A percentile compares a stretch with the other conserved stretches of the same genome.
These are phyloP conservation scores for Vachellia pachyceras DNA, from an alignment of 306 rosid genomes.

Conservation along the genomic window DNA sequence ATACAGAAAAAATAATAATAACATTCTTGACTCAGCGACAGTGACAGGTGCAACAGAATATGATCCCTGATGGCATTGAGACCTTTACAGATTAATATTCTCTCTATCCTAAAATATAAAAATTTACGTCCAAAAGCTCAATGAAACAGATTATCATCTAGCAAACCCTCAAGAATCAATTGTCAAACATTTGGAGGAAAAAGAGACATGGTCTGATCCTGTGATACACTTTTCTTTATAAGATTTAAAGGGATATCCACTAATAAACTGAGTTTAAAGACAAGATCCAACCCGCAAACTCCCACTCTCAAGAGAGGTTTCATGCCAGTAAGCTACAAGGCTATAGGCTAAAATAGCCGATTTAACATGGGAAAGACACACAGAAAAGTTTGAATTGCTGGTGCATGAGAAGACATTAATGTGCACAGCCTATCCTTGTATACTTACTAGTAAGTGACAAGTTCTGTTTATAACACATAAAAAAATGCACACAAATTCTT, in stretches of 20 bases:
- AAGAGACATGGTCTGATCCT: neutral
- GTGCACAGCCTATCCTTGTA: neutral
- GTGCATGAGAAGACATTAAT: conserved; percentile 5
- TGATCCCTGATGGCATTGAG: conserved; percentile 4
- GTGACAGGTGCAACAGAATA: conserved; percentile 7
- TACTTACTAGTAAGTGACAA: neutral
- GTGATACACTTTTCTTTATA: neutral
- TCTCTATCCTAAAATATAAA: conserved; percentile 5
- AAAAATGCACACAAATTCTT: neutral
- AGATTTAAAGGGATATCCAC: too few relatives aligned
- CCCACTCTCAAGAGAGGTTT: too few relatives aligned
- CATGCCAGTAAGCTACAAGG: too few relatives aligned
- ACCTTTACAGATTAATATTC: neutral
- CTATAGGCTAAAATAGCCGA: neutral
- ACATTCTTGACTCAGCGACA: conserved; percentile 9
- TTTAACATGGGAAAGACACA: neutral
- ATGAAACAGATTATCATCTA: neutral
- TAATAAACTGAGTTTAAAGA: too few relatives aligned
- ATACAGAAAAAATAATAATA: neutral
- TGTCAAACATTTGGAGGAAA: neutral
- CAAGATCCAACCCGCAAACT: too few relatives aligned
- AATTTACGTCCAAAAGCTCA: neutral
- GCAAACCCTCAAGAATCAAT: conserved; percentile 7
- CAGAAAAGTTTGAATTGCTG: conserved; percentile 10
- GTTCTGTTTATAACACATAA: neutral